Evolutionary conservation across 2,329 filamentous ascomycete genomes (phyloP).

Genomic region (Colletotrichum ledebouriae): DNA sequence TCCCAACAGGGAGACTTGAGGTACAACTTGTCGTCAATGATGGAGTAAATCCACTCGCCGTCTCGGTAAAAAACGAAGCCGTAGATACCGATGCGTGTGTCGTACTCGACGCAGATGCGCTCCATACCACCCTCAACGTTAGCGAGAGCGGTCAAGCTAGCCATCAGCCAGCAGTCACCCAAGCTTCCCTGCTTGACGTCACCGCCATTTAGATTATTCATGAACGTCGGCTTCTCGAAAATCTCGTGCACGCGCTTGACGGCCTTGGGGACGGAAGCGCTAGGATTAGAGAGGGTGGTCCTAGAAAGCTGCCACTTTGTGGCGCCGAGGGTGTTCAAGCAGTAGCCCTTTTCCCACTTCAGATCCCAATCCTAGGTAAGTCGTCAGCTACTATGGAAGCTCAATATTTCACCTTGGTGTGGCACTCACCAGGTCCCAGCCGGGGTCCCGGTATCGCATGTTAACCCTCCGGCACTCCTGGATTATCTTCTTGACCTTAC

Average conservation of each 20-base stretch:
- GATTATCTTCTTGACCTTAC: slow-evolving; percentile 72
- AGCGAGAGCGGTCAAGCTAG: slow-evolving; percentile 80
- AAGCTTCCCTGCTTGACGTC: slow-evolving; percentile 84
- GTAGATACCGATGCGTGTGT: slow-evolving; percentile 83
- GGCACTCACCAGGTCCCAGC: slow-evolving; percentile 67
- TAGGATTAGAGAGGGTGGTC: slow-evolving; percentile 60
- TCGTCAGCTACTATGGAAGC: background rate
- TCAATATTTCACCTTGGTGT: background rate
- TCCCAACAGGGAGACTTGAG: slow-evolving; percentile 87
- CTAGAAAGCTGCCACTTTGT: slow-evolving; percentile 65
- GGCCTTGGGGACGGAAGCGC: slow-evolving; percentile 73
- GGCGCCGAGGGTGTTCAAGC: slow-evolving; percentile 66
- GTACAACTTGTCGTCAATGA: slow-evolving; percentile 92
- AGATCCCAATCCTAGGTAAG: slow-evolving; percentile 72
- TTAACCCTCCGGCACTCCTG: slow-evolving; percentile 80
- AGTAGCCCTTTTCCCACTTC: slow-evolving; percentile 72
- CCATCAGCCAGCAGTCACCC: slow-evolving; percentile 89
- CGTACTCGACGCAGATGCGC: slow-evolving; percentile 80
- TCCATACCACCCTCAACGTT: slow-evolving; percentile 80
- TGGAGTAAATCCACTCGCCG: slow-evolving; percentile 91
- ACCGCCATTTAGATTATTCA: slow-evolving; percentile 73
- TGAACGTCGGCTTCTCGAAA: slow-evolving; percentile 80
- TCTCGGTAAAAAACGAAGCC: slow-evolving; percentile 92
- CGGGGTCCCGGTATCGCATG: slow-evolving; percentile 80
- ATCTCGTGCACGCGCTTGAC: slow-evolving; percentile 83